phyloP scores from a whole-genome alignment of 805 yeast genomes.

The Metschnikowia arizonensis region DNA sequence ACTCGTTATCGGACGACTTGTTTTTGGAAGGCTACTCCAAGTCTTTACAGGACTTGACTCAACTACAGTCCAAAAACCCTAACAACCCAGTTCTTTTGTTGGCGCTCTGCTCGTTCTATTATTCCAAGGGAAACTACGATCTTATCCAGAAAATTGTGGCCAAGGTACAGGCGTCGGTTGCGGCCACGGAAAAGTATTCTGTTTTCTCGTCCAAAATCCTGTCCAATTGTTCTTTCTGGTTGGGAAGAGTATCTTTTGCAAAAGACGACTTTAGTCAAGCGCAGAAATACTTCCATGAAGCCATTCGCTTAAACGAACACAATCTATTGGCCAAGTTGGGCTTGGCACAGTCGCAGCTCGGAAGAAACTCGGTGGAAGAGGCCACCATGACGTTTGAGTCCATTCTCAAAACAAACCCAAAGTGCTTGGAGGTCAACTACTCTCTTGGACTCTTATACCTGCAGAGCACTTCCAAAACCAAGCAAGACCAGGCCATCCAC shows the following conservation, averaged over 20 bases:
- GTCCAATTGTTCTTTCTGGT: slow-evolving; percentile 61
- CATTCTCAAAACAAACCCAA: slow-evolving; percentile 60
- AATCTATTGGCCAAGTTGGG: slow-evolving; percentile 75
- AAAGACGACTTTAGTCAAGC: slow-evolving; percentile 62
- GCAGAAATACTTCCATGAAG: slow-evolving; percentile 65
- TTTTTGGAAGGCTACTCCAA: slow-evolving; percentile 57
- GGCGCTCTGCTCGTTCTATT: slow-evolving; percentile 66
- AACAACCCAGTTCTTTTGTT: slow-evolving; percentile 61
- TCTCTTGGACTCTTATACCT: slow-evolving; percentile 75
- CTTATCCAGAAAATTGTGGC: slow-evolving; percentile 54
- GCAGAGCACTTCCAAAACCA: slow-evolving; percentile 37
- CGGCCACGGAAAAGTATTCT: slow-evolving; percentile 21
- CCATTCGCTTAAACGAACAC: slow-evolving; percentile 59
- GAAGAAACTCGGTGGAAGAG: slow-evolving; percentile 71
- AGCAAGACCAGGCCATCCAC: slow-evolving; percentile 53
- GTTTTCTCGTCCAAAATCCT: slow-evolving; percentile 29
- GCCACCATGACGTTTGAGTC: slow-evolving; percentile 83
- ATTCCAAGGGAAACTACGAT: slow-evolving; percentile 59
- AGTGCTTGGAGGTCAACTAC: slow-evolving; percentile 68
- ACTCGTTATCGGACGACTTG: slow-evolving; percentile 54
- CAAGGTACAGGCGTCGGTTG: slow-evolving; percentile 35
- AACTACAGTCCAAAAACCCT: slow-evolving; percentile 37
- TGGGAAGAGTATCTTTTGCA: slow-evolving; percentile 70
- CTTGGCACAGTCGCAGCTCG: slow-evolving; percentile 76
- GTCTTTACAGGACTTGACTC: slow-evolving; percentile 49